Evolutionary conservation across 1,284 basidiomycete species (phyloP).

Genomic region (Cryptococcus hybrid): DNA sequence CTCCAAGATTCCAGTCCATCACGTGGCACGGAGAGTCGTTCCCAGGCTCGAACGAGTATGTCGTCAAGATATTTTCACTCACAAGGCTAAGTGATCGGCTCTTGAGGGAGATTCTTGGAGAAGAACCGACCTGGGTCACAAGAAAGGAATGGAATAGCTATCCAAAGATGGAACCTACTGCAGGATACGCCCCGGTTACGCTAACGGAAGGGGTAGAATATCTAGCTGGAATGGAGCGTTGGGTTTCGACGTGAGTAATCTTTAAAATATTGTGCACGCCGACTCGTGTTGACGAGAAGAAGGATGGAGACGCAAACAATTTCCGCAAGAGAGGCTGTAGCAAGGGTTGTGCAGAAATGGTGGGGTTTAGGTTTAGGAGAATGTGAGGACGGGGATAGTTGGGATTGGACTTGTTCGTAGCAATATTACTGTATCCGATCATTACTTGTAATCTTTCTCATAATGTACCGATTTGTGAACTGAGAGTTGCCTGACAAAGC

Average conservation of each 20-base stretch:
- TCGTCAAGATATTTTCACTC: conserved; percentile 87
- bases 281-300: conserved; percentile 59
- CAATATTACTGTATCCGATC: too few relatives aligned
- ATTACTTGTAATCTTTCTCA: too few relatives aligned
- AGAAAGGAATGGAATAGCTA: conserved; percentile 65
- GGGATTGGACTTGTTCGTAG: conserved; percentile 45
- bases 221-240: conserved; percentile 84
- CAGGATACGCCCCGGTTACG: conserved; percentile 70
- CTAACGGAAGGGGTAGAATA: conserved; percentile 77
- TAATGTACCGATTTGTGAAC: too few relatives aligned
- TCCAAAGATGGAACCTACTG: conserved; percentile 61
- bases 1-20: conserved; percentile 82
- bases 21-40: conserved; percentile 71
- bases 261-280: conserved; percentile 44
- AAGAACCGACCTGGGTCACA: conserved; percentile 74
- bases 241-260: conserved; percentile 50
- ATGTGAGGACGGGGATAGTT: conserved; percentile 38
- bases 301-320: conserved; percentile 89
- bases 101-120: conserved; percentile 56
- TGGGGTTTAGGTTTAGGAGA: conserved; percentile 52
- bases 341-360: conserved; percentile 67
- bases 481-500: too few relatives aligned
- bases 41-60: conserved; percentile 57
- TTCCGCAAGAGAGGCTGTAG: conserved; percentile 76
- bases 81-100: conserved; percentile 63